Base-by-base conservation (phyloP, 116 monocot species). In the Cymodocea nodosa region DNA sequence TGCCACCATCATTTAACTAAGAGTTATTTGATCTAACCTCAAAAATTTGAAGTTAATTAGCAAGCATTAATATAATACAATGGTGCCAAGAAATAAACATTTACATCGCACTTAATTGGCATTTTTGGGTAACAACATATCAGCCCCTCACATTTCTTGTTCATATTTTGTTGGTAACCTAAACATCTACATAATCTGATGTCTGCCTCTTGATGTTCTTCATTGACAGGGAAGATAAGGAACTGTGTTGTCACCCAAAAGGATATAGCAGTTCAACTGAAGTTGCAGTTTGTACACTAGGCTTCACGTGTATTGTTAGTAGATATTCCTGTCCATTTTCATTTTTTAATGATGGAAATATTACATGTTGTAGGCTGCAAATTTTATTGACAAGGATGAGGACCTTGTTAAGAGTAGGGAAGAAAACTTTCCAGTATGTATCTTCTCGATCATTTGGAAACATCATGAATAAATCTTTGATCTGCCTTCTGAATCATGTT, bases 161-260 rank as follows among this genome's bases (percentile, higher is more conserved):
- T 44, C 30, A 1, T 30, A 35, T 14, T 59, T 59, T 14, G 59
- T 12, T 25, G 20, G 14, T 63, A 18, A 2, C 4, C 17, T 40
- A 63, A 35, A n/a, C 0, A 35, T 35, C 50, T 23, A 16, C 24
- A 64, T 64, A 15, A 49, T 24, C 40, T 64, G 6, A 54, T 15
- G 50, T 15, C 50, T 50, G 22, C 35, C 14, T 12, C 22, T 48
- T 69, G 40, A 50, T 48, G 50, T 54, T 68, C 4, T 68, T 50
- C 71, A 50, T 65, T 18, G 55, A 61, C 73, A 76, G 75, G 66
- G 64, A 80, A 76, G 52, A 61, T 30, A 23, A 68, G 18, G 64
- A 75, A 35, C 35, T 76, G 52, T 37, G 40, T 37, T 17, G 13
- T 25, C 55, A 75, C 68, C 64, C 64, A 16, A 36, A 57, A 65